Conservation (phyloP, 225 moss, liverwort and hornwort species). For the Pseudisothecium myosuroides region DNA sequence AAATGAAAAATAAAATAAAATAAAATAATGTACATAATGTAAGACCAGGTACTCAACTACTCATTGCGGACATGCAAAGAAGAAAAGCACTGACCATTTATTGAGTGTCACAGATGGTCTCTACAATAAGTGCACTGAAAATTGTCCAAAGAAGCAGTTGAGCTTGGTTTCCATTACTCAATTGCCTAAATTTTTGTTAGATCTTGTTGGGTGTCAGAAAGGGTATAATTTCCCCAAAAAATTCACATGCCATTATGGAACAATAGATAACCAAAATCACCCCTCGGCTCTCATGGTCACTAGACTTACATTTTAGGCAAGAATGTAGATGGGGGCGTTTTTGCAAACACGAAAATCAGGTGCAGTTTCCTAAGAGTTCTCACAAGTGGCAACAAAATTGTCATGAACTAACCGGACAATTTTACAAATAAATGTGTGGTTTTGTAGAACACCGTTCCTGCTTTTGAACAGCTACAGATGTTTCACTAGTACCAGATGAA, state of each 20-base stretch:
- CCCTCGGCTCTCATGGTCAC: too few species aligned
- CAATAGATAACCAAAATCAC: too few species aligned
- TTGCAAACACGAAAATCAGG: too few species aligned
- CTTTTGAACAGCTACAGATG: constrained; percentile 14
- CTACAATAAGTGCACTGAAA: neutral
- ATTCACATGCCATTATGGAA: too few species aligned
- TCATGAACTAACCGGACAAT: neutral
- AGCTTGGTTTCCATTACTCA: neutral
- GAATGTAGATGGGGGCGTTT: too few species aligned
- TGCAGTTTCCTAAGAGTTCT: neutral
- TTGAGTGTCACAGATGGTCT: neutral
- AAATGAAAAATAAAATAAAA: too few species aligned
- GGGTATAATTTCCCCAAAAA: neutral
- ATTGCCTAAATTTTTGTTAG: neutral
- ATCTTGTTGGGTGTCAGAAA: neutral
- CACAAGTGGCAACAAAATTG: too few species aligned
- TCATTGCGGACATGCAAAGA: neutral
- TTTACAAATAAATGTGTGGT: neutral
- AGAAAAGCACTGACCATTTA: neutral
- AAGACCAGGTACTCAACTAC: neutral
- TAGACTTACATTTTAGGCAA: too few species aligned
- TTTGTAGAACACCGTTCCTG: constrained; percentile 28
- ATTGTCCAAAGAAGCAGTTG: neutral
- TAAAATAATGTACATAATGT: too few species aligned
- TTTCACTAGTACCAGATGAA: constrained; percentile 15